phyloP scores from a whole-genome alignment of 1,284 basidiomycete species.

The Trametes hirsuta region DNA sequence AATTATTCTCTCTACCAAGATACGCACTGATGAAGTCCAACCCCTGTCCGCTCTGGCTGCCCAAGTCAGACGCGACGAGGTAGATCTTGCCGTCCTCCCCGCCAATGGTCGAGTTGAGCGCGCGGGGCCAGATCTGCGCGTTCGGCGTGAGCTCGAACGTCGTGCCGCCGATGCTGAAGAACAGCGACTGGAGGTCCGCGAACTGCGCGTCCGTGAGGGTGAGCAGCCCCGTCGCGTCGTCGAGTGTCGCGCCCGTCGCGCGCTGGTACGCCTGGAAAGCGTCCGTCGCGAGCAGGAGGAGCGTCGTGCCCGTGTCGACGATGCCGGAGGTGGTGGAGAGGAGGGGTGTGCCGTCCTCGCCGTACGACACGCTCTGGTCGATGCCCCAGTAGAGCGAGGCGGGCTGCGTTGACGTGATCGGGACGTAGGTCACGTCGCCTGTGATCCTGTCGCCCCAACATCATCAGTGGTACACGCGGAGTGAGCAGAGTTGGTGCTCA shows the following conservation, averaged over 20 bases:
- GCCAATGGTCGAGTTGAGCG: conserved; percentile 53
- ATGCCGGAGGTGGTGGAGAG: conserved; percentile 49
- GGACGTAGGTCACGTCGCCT: conserved; percentile 49
- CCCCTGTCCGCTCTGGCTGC: conserved; percentile 41
- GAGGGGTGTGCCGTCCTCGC: conserved; percentile 35
- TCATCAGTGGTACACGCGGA: not conserved
- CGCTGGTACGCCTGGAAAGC: conserved; percentile 53
- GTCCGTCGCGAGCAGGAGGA: conserved; percentile 46
- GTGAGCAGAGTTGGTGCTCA: conserved; percentile 12
- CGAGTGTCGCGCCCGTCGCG: conserved; percentile 55
- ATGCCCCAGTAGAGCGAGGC: conserved; percentile 58
- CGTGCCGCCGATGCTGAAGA: conserved; percentile 52
- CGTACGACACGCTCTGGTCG: conserved; percentile 53
- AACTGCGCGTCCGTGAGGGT: conserved; percentile 56
- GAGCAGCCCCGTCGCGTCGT: conserved; percentile 59
- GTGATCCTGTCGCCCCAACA: conserved; percentile 37
- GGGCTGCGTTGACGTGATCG: conserved; percentile 53
- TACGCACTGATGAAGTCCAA: conserved; percentile 43
- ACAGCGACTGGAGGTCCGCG: conserved; percentile 52
- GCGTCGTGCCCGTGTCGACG: conserved; percentile 59
- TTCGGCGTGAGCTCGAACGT: conserved; percentile 54
- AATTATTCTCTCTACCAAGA: not conserved
- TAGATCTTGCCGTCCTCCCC: conserved; percentile 53
- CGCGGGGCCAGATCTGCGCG: conserved; percentile 63
- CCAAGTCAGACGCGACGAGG: conserved; percentile 52